These are phyloP conservation scores for Globisporangium carolinianum DNA, from an alignment of 352 stramenopile genomes.

Conservation along the genomic window DNA sequence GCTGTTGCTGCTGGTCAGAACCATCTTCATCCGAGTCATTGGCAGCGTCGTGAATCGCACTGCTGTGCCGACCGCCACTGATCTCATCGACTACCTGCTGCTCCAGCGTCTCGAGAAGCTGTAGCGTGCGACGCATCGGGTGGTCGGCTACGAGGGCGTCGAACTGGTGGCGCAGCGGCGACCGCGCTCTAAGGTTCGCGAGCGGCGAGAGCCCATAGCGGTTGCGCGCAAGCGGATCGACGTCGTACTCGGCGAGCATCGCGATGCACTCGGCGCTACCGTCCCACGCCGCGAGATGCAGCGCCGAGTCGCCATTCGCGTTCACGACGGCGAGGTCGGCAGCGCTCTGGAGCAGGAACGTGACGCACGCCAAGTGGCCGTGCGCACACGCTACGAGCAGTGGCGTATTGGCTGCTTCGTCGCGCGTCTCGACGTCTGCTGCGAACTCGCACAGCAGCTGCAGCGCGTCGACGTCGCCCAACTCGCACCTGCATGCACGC, in stretches of 20 bases:
- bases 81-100: constrained; percentile 3
- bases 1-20: not conserved
- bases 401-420: constrained; percentile 60
- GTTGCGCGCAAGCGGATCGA: constrained; percentile 41
- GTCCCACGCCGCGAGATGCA: constrained; percentile 66
- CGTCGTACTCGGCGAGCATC: constrained; percentile 62
- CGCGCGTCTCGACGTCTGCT: constrained; percentile 55
- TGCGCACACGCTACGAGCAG: constrained; percentile 57
- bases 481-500: constrained; percentile 36
- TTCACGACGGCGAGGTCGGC: constrained; percentile 42
- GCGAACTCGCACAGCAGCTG: constrained; percentile 63
- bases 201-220: constrained; percentile 40
- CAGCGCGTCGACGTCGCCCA: constrained; percentile 56
- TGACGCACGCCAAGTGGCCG: constrained; percentile 58
- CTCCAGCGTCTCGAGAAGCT: constrained; percentile 35
- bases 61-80: not conserved
- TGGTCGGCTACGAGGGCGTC: constrained; percentile 44
- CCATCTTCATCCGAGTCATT: not conserved
- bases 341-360: constrained; percentile 70
- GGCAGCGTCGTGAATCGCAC: not conserved
- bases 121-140: constrained; percentile 38
- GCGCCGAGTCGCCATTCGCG: constrained; percentile 34
- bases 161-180: constrained; percentile 60
- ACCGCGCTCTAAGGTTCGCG: constrained; percentile 52
- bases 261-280: constrained; percentile 49